Conservation (phyloP, 306 rosid species). For the Castanea crenata region DNA sequence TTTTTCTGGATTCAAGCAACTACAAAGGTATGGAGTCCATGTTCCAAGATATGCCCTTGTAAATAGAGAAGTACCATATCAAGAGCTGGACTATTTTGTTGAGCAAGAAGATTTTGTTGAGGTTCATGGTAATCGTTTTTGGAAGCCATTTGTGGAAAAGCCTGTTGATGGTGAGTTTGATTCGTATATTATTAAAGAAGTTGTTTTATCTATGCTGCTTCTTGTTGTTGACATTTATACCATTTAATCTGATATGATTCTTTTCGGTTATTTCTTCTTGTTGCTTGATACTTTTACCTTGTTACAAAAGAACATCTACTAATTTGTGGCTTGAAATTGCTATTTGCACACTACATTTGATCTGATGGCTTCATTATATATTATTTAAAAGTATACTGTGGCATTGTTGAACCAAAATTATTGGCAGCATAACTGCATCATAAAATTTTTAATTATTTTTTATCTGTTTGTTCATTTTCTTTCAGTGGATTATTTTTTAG, state of each 20-base stretch:
- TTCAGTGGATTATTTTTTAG: background rate
- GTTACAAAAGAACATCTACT: background rate
- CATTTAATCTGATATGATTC: background rate
- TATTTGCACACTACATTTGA: background rate
- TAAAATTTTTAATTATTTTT: background rate
- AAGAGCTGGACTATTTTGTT: conserved; percentile 75
- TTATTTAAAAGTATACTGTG: background rate
- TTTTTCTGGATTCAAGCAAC: conserved; percentile 61
- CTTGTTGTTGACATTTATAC: conserved; percentile 4
- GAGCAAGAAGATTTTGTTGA: conserved; percentile 99
- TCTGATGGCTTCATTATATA: background rate
- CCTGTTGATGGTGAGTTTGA: conserved; percentile 84
- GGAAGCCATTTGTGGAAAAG: conserved; percentile 99
- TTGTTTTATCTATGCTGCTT: conserved; percentile 21
- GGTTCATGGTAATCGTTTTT: conserved; percentile 80
- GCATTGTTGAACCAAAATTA: background rate
- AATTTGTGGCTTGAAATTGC: background rate
- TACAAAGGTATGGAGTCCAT: conserved; percentile 76
- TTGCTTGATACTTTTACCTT: background rate
- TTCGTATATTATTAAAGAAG: conserved; percentile 15
- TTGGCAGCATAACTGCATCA: background rate
- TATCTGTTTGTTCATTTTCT: background rate
- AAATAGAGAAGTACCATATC: conserved; percentile 71
- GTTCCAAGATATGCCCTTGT: conserved; percentile 97
- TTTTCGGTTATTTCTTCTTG: background rate